phyloP scores from a whole-genome alignment of 805 yeast species.

The Yamadazyma ubonensis region DNA sequence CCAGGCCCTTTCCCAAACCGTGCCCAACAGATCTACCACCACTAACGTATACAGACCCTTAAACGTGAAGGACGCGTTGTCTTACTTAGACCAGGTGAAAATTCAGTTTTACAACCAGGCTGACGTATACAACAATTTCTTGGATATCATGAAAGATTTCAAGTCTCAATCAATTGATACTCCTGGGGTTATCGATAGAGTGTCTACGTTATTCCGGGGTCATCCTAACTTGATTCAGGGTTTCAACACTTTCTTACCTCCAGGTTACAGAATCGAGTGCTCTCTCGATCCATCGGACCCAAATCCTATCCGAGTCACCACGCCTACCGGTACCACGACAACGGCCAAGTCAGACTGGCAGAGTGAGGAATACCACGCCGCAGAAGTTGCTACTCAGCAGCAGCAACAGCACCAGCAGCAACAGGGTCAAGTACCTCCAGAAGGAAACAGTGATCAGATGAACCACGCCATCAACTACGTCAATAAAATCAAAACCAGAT shows the following conservation, averaged over 20 bases:
- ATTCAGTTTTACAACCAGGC: conserved; percentile 89
- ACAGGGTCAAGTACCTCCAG: conserved; percentile 17
- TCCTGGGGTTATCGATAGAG: conserved; percentile 97
- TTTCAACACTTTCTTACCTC: conserved; percentile 95
- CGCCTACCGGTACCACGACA: conserved; percentile 88
- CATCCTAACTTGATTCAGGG: conserved; percentile 95
- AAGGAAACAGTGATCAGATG: conserved; percentile 81
- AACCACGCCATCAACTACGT: conserved; percentile 96
- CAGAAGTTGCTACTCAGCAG: conserved; percentile 40
- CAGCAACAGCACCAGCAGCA: conserved; percentile 1
- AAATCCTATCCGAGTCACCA: conserved; percentile 88
- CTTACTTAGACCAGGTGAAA: conserved; percentile 94
- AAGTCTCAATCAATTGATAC: conserved; percentile 95
- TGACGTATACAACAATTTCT: conserved; percentile 91
- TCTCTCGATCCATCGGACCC: conserved; percentile 87
- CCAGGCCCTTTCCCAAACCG: conserved; percentile 23
- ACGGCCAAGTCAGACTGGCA: conserved; percentile 11
- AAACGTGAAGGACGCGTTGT: conserved; percentile 93
- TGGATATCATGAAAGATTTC: conserved; percentile 98
- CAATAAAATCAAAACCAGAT: conserved; percentile 91
- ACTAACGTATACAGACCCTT: conserved; percentile 66
- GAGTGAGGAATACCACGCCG: conserved; percentile 30
- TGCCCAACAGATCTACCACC: conserved; percentile 42
- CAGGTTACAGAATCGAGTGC: conserved; percentile 93
- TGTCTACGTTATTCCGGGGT: conserved; percentile 85